A percentile compares a stretch with the other conserved stretches of the same genome.
These are phyloP conservation scores for Sequoiadendron giganteum DNA, from an alignment of 75 land plant genomes.

Conservation along the genomic window DNA sequence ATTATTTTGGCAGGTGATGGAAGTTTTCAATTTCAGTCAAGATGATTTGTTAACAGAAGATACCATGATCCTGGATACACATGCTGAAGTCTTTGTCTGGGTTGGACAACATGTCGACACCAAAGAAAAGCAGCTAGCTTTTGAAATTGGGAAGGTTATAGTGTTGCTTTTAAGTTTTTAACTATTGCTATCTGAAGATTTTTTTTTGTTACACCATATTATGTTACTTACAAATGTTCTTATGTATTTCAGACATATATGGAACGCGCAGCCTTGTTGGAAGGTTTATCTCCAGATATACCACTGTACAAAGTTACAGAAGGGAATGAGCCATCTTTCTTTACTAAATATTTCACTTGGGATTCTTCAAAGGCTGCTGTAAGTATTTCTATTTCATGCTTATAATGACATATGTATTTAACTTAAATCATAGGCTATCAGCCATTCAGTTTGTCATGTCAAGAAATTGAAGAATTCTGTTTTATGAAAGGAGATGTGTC, in stretches of 20 bases:
- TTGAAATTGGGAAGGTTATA: conserved; percentile 41
- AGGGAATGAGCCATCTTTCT: conserved; percentile 94
- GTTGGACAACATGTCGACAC: conserved; percentile 72
- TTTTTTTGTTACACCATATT: not conserved
- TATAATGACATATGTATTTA: not conserved
- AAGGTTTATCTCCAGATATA: conserved; percentile 63
- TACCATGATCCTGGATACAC: conserved; percentile 80
- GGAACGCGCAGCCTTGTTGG: conserved; percentile 60
- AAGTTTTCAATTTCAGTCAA: conserved; percentile 82
- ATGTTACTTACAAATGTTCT: not conserved
- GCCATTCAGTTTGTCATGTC: not conserved
- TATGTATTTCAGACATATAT: conserved; percentile 70
- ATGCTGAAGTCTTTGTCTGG: conserved; percentile 86
- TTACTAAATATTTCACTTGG: conserved; percentile 90
- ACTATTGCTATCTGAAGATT: no score
- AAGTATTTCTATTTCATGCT: conserved; percentile 19
- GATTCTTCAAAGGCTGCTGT: conserved; percentile 79
- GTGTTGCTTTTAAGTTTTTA: not conserved
- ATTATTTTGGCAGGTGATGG: conserved; percentile 43
- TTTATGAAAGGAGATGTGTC: not conserved
- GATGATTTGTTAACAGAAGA: conserved; percentile 96
- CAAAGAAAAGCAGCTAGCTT: conserved; percentile 83
- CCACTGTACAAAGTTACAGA: conserved; percentile 85
- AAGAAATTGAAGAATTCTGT: not conserved
- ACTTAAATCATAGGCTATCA: not conserved